Evolutionary conservation across 495 filamentous ascomycete genomes (phyloP), one percentile per base, ranked within the genome.

Genomic region (Penicillium samsonianum): DNA sequence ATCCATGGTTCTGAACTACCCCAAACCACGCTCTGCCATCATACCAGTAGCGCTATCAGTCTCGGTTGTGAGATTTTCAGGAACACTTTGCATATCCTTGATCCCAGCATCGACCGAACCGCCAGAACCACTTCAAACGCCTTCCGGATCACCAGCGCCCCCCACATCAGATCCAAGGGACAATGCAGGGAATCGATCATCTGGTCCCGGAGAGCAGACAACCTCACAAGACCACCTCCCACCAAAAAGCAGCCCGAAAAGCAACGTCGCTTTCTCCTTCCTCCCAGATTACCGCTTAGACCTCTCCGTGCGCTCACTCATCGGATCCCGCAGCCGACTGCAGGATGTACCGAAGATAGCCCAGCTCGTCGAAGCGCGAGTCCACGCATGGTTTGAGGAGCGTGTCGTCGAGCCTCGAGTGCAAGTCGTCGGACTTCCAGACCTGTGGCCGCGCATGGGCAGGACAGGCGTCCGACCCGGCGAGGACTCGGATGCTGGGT

Each of bases 301-400:
- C 66, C 87, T 98, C 40, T 90, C 86, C 10, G 90, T 96, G 26
- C 86, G 91, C 46, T 94, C 90, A 40, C 83, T 98, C 22, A 86
- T 98, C n/a, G 94, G 94, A 30, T 93, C 89, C 30, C 85, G 95
- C 28, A 91, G 87, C 35, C 79, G 95, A 19, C 76, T 98, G 11
- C 93, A 97, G 69, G 95, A 98, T 74, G 91, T 98, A 12, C 94
- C 94, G 11, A 98, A 98, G 70, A 95, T 98, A 48, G 95, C 95
- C 0, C 92, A 97, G 68, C 80, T 98, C 4, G 87, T 98, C 38
- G 94, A 98, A 72, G 86, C 87, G 5, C 82, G 93, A 8, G 81
- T 98, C 7, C 94, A 98, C 68, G 85, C 88, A 25, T 98, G 94
- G 94, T 96, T 98, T 62, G 94, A 98, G 68, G 94, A 98, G 66